Conservation (phyloP, 129 eudicot species). For the Logfia minima region DNA sequence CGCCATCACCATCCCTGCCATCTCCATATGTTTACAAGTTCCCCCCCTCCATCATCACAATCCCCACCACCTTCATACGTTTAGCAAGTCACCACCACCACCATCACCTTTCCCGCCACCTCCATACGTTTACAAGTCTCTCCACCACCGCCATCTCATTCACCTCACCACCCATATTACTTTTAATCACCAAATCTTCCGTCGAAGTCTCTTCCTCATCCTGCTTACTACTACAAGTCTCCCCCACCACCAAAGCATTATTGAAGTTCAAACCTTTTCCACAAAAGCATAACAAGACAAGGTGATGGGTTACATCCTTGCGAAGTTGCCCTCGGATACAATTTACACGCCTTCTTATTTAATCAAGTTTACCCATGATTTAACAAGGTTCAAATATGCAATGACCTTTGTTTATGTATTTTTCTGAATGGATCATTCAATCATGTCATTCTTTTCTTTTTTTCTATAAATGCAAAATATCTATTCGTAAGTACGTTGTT, state of each 20-base stretch:
- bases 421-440: not conserved
- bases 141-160: not conserved
- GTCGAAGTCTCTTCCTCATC: conserved; percentile 8
- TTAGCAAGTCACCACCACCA: conserved; percentile 19
- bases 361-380: conserved; percentile 10
- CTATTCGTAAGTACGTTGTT: no score
- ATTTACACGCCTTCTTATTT: not conserved
- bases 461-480: not conserved
- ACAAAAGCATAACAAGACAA: not conserved
- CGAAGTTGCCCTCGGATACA: not conserved
- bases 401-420: not conserved
- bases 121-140: not conserved
- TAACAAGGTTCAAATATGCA: not conserved
- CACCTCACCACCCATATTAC: not conserved
- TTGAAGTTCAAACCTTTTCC: not conserved
- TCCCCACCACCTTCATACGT: conserved; percentile 22
- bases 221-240: conserved; percentile 23
- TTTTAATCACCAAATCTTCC: conserved; percentile 4
- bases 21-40: conserved; percentile 19
- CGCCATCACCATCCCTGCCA: no score
- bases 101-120: conserved; percentile 6
- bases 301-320: not conserved
- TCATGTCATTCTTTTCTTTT: not conserved
- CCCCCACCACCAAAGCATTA: conserved; percentile 24
- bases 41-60: conserved; percentile 14